Percentiles rank a stretch among this genome's conserved stretches.
These are phyloP conservation scores for Aspergillus latus DNA, from an alignment of 2,329 filamentous ascomycete species.

Conservation along the genomic window DNA sequence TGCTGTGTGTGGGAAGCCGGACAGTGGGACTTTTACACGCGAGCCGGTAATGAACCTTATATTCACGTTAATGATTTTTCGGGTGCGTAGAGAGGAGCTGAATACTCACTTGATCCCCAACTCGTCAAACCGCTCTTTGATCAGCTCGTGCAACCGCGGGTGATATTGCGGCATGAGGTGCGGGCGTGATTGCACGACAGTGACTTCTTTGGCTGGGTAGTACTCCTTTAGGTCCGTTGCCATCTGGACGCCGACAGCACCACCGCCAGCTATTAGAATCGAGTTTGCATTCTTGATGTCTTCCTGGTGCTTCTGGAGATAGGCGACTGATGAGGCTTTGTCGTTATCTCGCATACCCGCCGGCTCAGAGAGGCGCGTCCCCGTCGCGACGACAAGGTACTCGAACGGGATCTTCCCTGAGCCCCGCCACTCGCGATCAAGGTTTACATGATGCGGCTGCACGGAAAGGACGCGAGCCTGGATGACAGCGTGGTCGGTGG, in stretches of 20 bases:
- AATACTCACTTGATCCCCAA: conserved; percentile 28
- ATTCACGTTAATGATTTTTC: too few relatives aligned
- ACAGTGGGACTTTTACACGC: conserved; percentile 28
- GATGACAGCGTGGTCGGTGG: conserved; percentile 28
- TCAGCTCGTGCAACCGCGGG: conserved; percentile 29
- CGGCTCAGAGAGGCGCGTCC: conserved; percentile 35
- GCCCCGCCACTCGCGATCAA: conserved; percentile 38
- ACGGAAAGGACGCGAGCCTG: conserved; percentile 35
- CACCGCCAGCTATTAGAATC: conserved; percentile 46
- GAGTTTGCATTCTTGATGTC: conserved; percentile 31
- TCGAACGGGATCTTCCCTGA: conserved; percentile 33
- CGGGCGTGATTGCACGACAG: conserved; percentile 49
- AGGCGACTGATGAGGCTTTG: conserved; percentile 34
- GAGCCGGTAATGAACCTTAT: conserved; percentile 31
- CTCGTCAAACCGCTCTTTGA: conserved; percentile 36
- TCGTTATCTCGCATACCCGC: conserved; percentile 36
- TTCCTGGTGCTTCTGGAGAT: conserved; percentile 34
- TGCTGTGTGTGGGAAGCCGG: conserved; percentile 28
- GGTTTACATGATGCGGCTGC: conserved; percentile 26
- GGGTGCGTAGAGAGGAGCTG: too few relatives aligned
- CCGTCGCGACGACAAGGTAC: conserved; percentile 36
- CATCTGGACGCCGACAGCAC: conserved; percentile 54
- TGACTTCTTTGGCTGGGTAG: conserved; percentile 50
- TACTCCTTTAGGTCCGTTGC: conserved; percentile 51
- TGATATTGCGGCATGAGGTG: conserved; percentile 39